Percentiles rank a stretch among this genome's conserved stretches.
phyloP scores from a whole-genome alignment of 169 alveolate species.

The Plasmodium gallinaceum region DNA sequence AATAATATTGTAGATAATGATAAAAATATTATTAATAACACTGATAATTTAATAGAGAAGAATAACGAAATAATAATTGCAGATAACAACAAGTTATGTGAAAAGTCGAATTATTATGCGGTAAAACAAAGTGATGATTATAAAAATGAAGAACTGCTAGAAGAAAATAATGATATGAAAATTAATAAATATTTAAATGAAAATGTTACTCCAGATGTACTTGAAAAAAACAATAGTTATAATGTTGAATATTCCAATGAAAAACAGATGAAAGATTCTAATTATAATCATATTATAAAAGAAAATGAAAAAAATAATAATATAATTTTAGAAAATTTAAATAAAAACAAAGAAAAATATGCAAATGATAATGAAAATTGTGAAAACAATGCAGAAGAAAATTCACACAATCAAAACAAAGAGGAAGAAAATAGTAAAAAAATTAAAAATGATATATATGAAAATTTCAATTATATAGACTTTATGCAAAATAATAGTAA shows the following conservation, averaged over 20 bases:
- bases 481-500: neutral
- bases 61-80: neutral
- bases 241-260: too few species aligned
- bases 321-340: neutral
- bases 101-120: neutral
- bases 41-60: neutral
- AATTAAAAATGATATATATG: neutral
- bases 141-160: too few species aligned
- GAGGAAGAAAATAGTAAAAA: neutral
- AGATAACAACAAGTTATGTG: neutral
- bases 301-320: neutral
- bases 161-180: too few species aligned
- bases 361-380: neutral
- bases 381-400: neutral
- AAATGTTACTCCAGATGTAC: too few species aligned
- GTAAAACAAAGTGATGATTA: too few species aligned
- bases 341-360: neutral
- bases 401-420: neutral
- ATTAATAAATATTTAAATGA: too few species aligned
- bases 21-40: neutral
- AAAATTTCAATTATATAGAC: neutral
- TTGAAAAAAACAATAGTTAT: too few species aligned
- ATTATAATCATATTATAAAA: neutral
- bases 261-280: too few species aligned
- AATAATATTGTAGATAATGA: neutral